Conservation (phyloP, 192 early-diverging fungal genomes). For the Mycoemilia scoparia region DNA sequence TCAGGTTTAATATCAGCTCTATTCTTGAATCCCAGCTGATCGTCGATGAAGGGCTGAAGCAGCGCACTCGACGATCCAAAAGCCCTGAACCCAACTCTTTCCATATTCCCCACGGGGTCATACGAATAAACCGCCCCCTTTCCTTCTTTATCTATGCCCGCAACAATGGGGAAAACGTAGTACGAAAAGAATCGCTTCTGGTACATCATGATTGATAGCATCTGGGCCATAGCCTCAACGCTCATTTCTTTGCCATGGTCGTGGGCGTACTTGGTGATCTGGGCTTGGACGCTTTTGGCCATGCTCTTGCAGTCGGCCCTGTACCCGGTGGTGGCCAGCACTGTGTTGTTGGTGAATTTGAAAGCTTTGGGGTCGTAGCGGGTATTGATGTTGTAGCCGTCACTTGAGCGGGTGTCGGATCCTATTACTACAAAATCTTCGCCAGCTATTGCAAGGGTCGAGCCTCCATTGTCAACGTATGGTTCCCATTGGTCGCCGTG, state of each 20-base stretch:
- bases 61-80: conserved; percentile 74
- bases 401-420: conserved; percentile 88
- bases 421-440: conserved; percentile 85
- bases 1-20: conserved; percentile 16
- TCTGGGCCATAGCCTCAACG: conserved; percentile 71
- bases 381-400: conserved; percentile 89
- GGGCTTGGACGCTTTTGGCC: conserved; percentile 62
- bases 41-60: conserved; percentile 95
- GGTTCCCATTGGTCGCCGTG: conserved; percentile 54
- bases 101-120: conserved; percentile 83
- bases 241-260: conserved; percentile 82
- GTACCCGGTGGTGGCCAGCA: conserved; percentile 74
- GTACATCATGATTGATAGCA: conserved; percentile 86
- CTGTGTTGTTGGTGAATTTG: conserved; percentile 65
- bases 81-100: conserved; percentile 54
- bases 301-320: conserved; percentile 76
- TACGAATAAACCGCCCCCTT: conserved; percentile 81
- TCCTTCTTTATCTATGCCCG: conserved; percentile 76
- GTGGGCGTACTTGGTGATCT: conserved; percentile 83
- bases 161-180: conserved; percentile 77
- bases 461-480: conserved; percentile 82
- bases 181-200: conserved; percentile 91
- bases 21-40: conserved; percentile 69
- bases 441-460: conserved; percentile 82
- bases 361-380: conserved; percentile 83